Evolutionary conservation across 1,284 basidiomycete genomes (phyloP).

Genomic region (Mycocalia duriaeana): DNA sequence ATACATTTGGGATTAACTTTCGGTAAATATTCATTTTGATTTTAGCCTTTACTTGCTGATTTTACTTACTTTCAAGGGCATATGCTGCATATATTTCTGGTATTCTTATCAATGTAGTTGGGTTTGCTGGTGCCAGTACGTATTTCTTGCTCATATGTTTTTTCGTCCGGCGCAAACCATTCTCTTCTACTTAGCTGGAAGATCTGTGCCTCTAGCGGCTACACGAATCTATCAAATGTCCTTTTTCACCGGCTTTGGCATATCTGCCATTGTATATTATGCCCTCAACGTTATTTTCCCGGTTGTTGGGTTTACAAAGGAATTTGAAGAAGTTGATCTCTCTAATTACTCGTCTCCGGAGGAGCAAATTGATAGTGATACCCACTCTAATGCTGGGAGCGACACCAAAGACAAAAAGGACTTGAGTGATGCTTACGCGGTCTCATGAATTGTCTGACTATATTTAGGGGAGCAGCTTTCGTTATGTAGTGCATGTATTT

Average conservation of each 20-base stretch:
- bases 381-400: conserved; percentile 10
- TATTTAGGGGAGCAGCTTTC: not conserved
- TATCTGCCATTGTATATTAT: conserved; percentile 64
- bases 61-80: conserved; percentile 38
- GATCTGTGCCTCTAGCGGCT: conserved; percentile 56
- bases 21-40: conserved; percentile 40
- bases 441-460: too few species aligned
- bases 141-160: conserved; percentile 21
- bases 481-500: not conserved
- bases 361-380: conserved; percentile 5
- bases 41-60: too few species aligned
- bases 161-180: conserved; percentile 16
- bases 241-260: conserved; percentile 76
- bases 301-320: conserved; percentile 41
- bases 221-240: conserved; percentile 70
- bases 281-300: conserved; percentile 56
- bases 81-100: conserved; percentile 71
- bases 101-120: conserved; percentile 80
- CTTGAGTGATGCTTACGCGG: too few species aligned
- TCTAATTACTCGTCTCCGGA: conserved; percentile 26
- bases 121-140: conserved; percentile 59
- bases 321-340: conserved; percentile 63
- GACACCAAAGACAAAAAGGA: conserved; percentile 1
- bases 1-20: conserved; percentile 73
- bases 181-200: conserved; percentile 38